A percentile compares a stretch with the other conserved stretches of the same genome.
phyloP scores from a whole-genome alignment of 225 moss, liverwort and hornwort genomes.

The Neckera pumila region DNA sequence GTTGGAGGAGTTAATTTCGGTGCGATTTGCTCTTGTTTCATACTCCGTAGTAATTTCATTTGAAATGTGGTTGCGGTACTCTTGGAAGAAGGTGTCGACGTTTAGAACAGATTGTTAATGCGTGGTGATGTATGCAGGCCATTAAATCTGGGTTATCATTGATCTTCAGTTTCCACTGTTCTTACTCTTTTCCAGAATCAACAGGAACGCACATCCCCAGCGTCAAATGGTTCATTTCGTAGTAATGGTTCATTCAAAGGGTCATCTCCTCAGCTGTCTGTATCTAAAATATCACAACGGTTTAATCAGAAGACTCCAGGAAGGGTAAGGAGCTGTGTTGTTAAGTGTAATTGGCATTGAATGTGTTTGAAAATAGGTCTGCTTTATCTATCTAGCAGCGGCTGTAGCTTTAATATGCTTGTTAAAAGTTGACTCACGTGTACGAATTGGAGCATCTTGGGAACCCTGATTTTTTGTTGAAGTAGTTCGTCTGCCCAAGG shows the following conservation, averaged over 20 bases:
- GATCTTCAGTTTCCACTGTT: neutral
- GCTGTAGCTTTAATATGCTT: neutral
- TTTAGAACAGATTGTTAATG: neutral
- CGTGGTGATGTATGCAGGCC: neutral
- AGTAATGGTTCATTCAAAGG: constrained; percentile 54
- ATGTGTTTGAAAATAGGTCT: neutral
- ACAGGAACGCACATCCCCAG: constrained; percentile 8
- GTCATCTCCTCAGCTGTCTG: constrained; percentile 18
- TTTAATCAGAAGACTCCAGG: constrained; percentile 66
- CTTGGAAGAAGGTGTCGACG: neutral
- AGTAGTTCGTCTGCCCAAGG: neutral
- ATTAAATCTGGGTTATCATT: neutral
- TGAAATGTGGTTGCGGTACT: neutral
- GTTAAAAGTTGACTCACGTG: neutral
- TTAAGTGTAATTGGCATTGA: neutral
- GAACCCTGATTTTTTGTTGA: neutral
- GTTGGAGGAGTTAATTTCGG: constrained; percentile 52
- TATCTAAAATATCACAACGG: constrained; percentile 69
- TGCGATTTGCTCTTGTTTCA: neutral
- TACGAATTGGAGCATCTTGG: neutral
- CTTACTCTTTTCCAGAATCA: constrained; percentile 12
- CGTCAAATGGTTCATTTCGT: constrained; percentile 32
- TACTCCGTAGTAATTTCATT: neutral
- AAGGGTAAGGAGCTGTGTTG: constrained; percentile 41
- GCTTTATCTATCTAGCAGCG: neutral